Percentiles rank a stretch among this genome's conserved stretches.
phyloP scores from a whole-genome alignment of 179 eudicot species.

The Silene coronaria region DNA sequence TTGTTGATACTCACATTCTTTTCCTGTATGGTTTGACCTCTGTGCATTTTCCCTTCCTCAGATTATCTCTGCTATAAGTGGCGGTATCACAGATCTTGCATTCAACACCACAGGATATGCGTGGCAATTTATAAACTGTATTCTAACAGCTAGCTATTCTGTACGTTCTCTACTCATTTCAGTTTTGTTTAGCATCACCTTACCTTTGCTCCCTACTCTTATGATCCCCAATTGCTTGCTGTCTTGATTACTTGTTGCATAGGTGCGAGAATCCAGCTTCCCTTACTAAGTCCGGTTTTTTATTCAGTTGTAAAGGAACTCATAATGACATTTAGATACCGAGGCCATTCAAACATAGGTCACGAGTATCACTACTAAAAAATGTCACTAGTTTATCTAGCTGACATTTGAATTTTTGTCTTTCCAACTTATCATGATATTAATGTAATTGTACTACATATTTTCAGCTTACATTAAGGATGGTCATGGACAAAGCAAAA shows the following conservation, averaged over 20 bases:
- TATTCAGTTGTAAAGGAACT: too few relatives aligned
- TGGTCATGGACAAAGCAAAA: conserved; percentile 80
- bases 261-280: neutral
- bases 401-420: neutral
- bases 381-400: neutral
- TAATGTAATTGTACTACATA: conserved; percentile 10
- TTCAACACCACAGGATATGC: conserved; percentile 59
- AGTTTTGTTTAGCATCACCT: neutral
- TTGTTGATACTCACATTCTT: neutral
- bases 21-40: neutral
- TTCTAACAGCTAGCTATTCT: conserved; percentile 71
- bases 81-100: conserved; percentile 77
- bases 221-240: neutral
- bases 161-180: conserved; percentile 31
- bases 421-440: neutral
- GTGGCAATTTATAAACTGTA: conserved; percentile 63
- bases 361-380: neutral
- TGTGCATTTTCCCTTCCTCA: conserved; percentile 23
- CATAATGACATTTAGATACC: neutral
- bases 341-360: neutral
- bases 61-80: conserved; percentile 72
- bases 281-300: neutral
- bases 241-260: neutral
- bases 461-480: conserved; percentile 60
- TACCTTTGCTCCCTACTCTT: neutral